Percentiles rank a stretch among this genome's conserved stretches.
Evolutionary conservation across 352 stramenopile genomes (phyloP).

Genomic region (Pythium diclinum): DNA sequence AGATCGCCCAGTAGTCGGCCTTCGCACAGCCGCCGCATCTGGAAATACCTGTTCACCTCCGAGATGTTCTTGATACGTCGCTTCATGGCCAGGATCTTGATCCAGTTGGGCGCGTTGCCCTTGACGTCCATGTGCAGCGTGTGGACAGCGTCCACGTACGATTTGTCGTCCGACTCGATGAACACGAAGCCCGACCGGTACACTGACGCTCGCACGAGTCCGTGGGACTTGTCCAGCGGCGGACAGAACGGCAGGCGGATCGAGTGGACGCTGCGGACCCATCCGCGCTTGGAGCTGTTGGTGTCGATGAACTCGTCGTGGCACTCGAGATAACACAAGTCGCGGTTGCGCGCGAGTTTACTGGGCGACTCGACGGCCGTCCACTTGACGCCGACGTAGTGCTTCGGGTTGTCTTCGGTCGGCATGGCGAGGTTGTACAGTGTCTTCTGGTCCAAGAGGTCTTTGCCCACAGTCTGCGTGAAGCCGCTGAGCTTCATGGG

Average conservation of each 20-base stretch:
- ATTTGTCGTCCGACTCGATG: slow-evolving; percentile 48
- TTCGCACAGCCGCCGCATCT: slow-evolving; percentile 48
- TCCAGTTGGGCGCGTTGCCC: slow-evolving; percentile 67
- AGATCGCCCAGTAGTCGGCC: slow-evolving; percentile 55
- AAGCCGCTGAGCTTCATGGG: slow-evolving; percentile 67
- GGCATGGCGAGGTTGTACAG: slow-evolving; percentile 62
- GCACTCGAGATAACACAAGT: slow-evolving; percentile 86
- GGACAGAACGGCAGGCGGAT: slow-evolving; percentile 75
- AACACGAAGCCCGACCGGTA: slow-evolving; percentile 83
- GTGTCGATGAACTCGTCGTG: slow-evolving; percentile 85
- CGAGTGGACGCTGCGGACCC: slow-evolving; percentile 76
- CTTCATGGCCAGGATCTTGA: slow-evolving; percentile 78
- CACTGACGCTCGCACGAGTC: slow-evolving; percentile 62
- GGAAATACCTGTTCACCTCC: slow-evolving; percentile 67
- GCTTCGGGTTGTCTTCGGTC: slow-evolving; percentile 70
- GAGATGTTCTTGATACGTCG: slow-evolving; percentile 72
- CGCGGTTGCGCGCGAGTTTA: slow-evolving; percentile 72
- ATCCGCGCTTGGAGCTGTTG: slow-evolving; percentile 60
- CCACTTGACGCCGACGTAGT: slow-evolving; percentile 85
- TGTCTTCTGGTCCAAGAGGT: slow-evolving; percentile 78
- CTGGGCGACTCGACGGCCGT: slow-evolving; percentile 69
- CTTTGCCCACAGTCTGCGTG: slow-evolving; percentile 66
- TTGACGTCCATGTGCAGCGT: slow-evolving; percentile 82
- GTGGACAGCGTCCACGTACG: slow-evolving; percentile 68
- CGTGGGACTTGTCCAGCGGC: slow-evolving; percentile 46